Percentiles rank a stretch among this genome's conserved stretches.
These are phyloP conservation scores for Periconia sp. DNA, from an alignment of 2,329 filamentous ascomycete species.

Conservation along the genomic window DNA sequence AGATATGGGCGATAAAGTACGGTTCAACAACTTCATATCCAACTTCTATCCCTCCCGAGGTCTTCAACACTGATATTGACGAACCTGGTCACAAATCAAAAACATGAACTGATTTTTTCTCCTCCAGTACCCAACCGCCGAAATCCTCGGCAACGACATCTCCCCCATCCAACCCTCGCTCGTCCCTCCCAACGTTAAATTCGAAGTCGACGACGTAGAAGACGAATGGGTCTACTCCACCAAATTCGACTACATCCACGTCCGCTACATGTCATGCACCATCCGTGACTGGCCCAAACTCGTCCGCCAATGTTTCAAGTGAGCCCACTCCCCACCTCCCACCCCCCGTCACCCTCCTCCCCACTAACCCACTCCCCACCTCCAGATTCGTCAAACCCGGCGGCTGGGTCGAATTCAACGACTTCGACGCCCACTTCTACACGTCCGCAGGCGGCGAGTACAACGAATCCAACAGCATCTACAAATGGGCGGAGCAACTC, in stretches of 20 bases:
- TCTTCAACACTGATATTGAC: too few relatives aligned
- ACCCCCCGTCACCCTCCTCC: neutral
- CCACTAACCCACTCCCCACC: neutral
- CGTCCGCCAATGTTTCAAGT: slow-evolving; percentile 28
- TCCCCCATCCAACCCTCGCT: slow-evolving; percentile 39
- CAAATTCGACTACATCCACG: slow-evolving; percentile 30
- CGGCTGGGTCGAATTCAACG: slow-evolving; percentile 32
- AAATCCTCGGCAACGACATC: slow-evolving; percentile 40
- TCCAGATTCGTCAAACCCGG: slow-evolving; percentile 39
- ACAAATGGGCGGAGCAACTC: slow-evolving; percentile 23
- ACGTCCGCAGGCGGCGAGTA: slow-evolving; percentile 18
- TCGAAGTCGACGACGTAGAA: slow-evolving; percentile 41
- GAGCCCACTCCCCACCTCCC: slow-evolving; percentile 10
- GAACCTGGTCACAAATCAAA: too few relatives aligned
- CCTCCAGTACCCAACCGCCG: slow-evolving; percentile 27
- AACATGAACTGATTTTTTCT: neutral
- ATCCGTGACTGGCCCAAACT: slow-evolving; percentile 26
- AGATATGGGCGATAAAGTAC: slow-evolving; percentile 28
- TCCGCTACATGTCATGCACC: slow-evolving; percentile 24
- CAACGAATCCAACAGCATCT: slow-evolving; percentile 12
- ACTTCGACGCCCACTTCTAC: slow-evolving; percentile 27
- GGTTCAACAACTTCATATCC: neutral
- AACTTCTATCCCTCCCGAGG: neutral
- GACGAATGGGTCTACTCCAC: slow-evolving; percentile 33
- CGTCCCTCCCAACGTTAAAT: slow-evolving; percentile 36